Conservation (phyloP, 108 stramenopile species). For the Nitzschia sp. region DNA sequence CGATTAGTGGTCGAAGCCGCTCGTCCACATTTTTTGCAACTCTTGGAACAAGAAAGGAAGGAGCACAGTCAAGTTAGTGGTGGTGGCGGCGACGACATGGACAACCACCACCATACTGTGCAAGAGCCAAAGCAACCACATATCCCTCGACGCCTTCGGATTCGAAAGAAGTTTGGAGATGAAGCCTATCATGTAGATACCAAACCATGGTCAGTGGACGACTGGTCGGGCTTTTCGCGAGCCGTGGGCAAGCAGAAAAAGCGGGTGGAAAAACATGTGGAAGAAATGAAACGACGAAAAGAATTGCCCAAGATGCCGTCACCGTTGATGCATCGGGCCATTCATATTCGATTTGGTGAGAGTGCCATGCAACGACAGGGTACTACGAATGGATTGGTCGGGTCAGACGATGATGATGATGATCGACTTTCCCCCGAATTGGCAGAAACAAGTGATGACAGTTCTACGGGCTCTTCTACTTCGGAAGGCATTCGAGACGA, state of each 20-base stretch:
- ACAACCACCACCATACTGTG: background rate
- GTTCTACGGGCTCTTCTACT: background rate
- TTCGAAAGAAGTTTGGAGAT: slow-evolving; percentile 71
- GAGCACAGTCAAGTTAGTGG: slow-evolving; percentile 14
- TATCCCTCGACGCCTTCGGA: slow-evolving; percentile 63
- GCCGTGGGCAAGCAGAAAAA: slow-evolving; percentile 23
- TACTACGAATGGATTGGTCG: background rate
- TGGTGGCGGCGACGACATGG: slow-evolving; percentile 2
- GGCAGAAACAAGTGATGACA: slow-evolving; percentile 24
- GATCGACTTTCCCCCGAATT: slow-evolving; percentile 6
- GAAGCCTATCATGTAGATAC: slow-evolving; percentile 77
- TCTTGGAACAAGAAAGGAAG: slow-evolving; percentile 59
- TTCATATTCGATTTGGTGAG: slow-evolving; percentile 59
- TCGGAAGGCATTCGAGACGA: background rate
- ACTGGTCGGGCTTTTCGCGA: slow-evolving; percentile 32
- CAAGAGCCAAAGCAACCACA: background rate
- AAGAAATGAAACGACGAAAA: slow-evolving; percentile 3
- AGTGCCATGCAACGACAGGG: slow-evolving; percentile 2
- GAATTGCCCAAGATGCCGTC: background rate
- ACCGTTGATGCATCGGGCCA: slow-evolving; percentile 51
- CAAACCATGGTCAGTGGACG: slow-evolving; percentile 38
- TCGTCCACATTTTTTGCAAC: slow-evolving; percentile 70
- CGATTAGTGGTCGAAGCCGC: slow-evolving; percentile 64
- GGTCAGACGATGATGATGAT: slow-evolving; percentile 15
- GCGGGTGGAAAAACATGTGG: slow-evolving; percentile 17